Percentiles rank a stretch among this genome's conserved stretches.
phyloP scores from a whole-genome alignment of 1,139 yeast species.

The Geotrichum europaeum region DNA sequence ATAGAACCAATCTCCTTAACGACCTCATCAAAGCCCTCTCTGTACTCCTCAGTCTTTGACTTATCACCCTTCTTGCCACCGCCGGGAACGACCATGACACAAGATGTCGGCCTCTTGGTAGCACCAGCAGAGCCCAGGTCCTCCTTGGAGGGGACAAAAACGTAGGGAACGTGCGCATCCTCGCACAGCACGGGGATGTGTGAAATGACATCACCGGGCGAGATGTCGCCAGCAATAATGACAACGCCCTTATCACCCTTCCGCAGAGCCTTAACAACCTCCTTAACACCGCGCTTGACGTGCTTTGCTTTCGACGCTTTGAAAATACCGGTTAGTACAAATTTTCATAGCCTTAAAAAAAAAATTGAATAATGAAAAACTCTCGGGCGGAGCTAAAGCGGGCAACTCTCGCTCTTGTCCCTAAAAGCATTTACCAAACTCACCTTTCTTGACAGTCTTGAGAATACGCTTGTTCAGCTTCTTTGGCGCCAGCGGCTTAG shows the following conservation, averaged over 20 bases:
- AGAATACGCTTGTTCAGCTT: slow-evolving; percentile 91
- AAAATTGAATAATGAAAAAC: neutral
- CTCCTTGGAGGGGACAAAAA: slow-evolving; percentile 94
- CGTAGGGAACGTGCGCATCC: slow-evolving; percentile 82
- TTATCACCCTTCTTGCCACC: slow-evolving; percentile 82
- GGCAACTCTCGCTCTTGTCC: too few species aligned
- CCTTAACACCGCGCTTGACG: slow-evolving; percentile 98
- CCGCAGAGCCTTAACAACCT: slow-evolving; percentile 94
- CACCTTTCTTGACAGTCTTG: slow-evolving; percentile 80
- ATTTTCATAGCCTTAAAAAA: neutral
- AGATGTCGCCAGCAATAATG: slow-evolving; percentile 93
- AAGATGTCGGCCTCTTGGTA: slow-evolving; percentile 97
- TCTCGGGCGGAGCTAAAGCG: neutral
- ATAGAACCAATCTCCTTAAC: slow-evolving; percentile 70
- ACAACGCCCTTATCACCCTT: slow-evolving; percentile 98
- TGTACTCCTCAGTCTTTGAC: slow-evolving; percentile 71
- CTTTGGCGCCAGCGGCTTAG: slow-evolving; percentile 92
- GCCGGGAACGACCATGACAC: slow-evolving; percentile 96
- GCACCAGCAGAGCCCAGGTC: slow-evolving; percentile 99
- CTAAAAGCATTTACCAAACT: slow-evolving; percentile 8
- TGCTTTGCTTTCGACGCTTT: slow-evolving; percentile 92
- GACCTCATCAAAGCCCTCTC: slow-evolving; percentile 86
- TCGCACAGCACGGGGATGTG: slow-evolving; percentile 97
- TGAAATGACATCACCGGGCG: slow-evolving; percentile 94
- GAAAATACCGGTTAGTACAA: neutral